Conservation (phyloP, 2,329 filamentous ascomycete species). For the Fonsecaea multimorphosa region DNA sequence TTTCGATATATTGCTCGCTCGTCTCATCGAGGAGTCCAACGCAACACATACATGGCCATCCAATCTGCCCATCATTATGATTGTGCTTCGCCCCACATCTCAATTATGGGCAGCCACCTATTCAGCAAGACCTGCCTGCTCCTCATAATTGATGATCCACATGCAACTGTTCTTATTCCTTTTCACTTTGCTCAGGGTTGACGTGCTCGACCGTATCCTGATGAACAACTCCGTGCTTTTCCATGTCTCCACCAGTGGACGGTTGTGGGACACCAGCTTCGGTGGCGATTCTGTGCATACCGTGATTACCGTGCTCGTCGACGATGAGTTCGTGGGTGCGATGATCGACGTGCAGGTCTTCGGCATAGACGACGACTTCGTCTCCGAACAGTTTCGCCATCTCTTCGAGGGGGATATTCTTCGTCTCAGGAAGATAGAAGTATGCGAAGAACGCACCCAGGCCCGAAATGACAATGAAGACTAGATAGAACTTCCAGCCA, state of each 20-base stretch:
- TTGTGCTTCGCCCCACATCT: not conserved
- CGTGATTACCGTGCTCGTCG: slow-evolving; percentile 18
- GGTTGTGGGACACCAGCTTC: slow-evolving; percentile 11
- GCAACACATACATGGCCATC: not conserved
- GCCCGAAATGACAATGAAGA: slow-evolving; percentile 33
- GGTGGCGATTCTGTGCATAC: slow-evolving; percentile 15
- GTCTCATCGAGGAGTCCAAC: not conserved
- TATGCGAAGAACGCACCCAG: slow-evolving; percentile 19
- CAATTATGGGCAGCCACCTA: not conserved
- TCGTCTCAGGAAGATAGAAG: slow-evolving; percentile 42
- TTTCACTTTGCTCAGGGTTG: not conserved
- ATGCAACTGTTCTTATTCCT: not conserved
- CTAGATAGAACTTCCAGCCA: slow-evolving; percentile 45
- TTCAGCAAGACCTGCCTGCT: not conserved
- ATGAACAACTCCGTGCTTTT: slow-evolving; percentile 6
- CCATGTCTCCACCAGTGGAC: slow-evolving; percentile 9
- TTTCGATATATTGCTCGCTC: no score
- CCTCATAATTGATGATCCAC: not conserved
- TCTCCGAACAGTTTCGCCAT: slow-evolving; percentile 46
- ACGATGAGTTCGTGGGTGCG: slow-evolving; percentile 27
- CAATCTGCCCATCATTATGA: not conserved
- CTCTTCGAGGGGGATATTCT: slow-evolving; percentile 44
- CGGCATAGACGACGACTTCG: slow-evolving; percentile 25
- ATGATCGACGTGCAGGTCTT: slow-evolving; percentile 28
- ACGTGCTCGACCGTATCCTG: slow-evolving; percentile 9